These are phyloP conservation scores for Pseudogymnoascus sp. DNA, from an alignment of 2,329 filamentous ascomycete species.

Conservation along the genomic window DNA sequence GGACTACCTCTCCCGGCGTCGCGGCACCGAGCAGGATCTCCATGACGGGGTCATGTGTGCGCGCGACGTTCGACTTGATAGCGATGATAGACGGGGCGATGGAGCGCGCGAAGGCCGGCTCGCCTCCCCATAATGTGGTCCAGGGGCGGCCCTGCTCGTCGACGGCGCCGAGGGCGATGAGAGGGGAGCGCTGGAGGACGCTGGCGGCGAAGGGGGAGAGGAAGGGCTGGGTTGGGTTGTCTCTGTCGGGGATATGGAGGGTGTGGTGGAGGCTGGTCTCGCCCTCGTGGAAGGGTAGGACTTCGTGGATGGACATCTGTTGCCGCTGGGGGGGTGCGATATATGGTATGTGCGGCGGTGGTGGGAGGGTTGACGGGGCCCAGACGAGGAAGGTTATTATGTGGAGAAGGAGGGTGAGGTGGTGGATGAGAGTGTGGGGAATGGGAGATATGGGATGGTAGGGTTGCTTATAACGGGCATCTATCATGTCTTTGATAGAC, in stretches of 20 bases:
- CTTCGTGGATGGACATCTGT: background rate
- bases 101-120: conserved; percentile 55
- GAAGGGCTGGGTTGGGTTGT: conserved; percentile 60
- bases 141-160: conserved; percentile 59
- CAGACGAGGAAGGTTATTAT: too few species aligned
- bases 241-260: conserved; percentile 45
- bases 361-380: too few species aligned
- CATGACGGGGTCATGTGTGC: conserved; percentile 59
- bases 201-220: conserved; percentile 52
- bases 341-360: too few species aligned
- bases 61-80: conserved; percentile 52
- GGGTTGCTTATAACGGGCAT: too few species aligned
- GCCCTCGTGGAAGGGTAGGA: conserved; percentile 41
- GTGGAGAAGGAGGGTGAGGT: too few species aligned
- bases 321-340: too few species aligned
- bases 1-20: conserved; percentile 33
- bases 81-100: conserved; percentile 56
- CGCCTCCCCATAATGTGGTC: conserved; percentile 72
- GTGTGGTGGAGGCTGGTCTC: conserved; percentile 56
- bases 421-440: too few species aligned
- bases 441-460: too few species aligned
- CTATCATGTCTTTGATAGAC: too few species aligned
- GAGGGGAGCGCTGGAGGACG: conserved; percentile 52
- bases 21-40: conserved; percentile 47
- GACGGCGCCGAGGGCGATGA: conserved; percentile 65